Conservation (phyloP, 306 rosid species). For the Malus asiatica region DNA sequence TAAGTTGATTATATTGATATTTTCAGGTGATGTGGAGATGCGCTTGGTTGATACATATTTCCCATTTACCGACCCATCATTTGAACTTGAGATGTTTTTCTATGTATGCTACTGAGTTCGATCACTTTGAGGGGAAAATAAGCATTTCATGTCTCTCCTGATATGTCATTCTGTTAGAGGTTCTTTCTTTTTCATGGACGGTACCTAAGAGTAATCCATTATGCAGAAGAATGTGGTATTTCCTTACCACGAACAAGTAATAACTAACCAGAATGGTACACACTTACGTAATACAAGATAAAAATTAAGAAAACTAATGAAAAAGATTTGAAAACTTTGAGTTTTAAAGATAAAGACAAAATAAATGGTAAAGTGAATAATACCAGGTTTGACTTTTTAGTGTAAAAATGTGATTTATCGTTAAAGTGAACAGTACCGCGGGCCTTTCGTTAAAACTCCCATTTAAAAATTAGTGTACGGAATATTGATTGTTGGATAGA, state of each 20-base stretch:
- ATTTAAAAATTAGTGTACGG: too few relatives aligned
- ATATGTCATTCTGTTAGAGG: background rate
- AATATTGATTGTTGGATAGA: too few relatives aligned
- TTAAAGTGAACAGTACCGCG: too few relatives aligned
- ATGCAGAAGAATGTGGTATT: background rate
- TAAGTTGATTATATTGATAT: background rate
- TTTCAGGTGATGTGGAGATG: slow-evolving; percentile 87
- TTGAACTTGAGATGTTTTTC: slow-evolving; percentile 91
- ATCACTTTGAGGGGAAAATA: background rate
- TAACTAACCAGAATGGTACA: background rate
- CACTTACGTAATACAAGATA: background rate
- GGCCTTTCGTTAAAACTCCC: too few relatives aligned
- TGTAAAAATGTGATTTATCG: too few relatives aligned
- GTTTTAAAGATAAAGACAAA: too few relatives aligned
- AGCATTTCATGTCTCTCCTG: background rate
- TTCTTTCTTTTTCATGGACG: background rate
- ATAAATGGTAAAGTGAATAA: too few relatives aligned
- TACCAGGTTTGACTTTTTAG: too few relatives aligned
- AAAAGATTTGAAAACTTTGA: too few relatives aligned
- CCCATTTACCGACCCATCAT: slow-evolving; percentile 88
- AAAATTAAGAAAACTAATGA: too few relatives aligned
- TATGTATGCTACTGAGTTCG: slow-evolving; percentile 38
- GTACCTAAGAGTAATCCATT: background rate
- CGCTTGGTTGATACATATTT: slow-evolving; percentile 96
- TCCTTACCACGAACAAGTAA: background rate